Percentiles rank a stretch among this genome's conserved stretches.
Conservation (phyloP, 2,329 filamentous ascomycete species). For the Epichloe festucae region DNA sequence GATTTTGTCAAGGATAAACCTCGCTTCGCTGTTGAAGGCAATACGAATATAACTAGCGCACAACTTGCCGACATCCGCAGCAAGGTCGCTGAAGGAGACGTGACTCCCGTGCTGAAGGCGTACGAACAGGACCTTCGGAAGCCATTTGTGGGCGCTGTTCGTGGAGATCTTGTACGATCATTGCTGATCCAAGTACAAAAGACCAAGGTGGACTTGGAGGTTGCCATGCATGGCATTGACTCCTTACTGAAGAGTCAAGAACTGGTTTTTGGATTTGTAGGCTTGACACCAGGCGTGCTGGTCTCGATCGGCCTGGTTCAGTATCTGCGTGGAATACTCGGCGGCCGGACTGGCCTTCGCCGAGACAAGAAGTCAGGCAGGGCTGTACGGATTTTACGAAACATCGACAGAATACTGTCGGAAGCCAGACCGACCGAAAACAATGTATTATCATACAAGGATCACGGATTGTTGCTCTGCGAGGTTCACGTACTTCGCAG, state of each 20-base stretch:
- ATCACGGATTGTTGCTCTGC: constrained; percentile 80
- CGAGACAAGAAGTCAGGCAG: constrained; percentile 53
- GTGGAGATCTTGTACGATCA: constrained; percentile 77
- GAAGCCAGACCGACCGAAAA: constrained; percentile 57
- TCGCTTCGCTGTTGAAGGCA: constrained; percentile 35
- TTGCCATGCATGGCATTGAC: constrained; percentile 93
- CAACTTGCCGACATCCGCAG: constrained; percentile 63
- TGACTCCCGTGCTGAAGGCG: constrained; percentile 80
- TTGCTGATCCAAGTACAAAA: constrained; percentile 96
- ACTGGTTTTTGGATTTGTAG: constrained; percentile 93
- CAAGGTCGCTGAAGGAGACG: constrained; percentile 80
- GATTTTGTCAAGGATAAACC: constrained; percentile 85
- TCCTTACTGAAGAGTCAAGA: constrained; percentile 90
- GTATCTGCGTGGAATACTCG: constrained; percentile 59
- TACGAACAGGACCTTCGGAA: constrained; percentile 80
- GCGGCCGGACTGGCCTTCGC: constrained; percentile 54
- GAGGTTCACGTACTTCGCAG: constrained; percentile 75
- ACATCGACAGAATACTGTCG: constrained; percentile 71
- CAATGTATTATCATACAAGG: constrained; percentile 74
- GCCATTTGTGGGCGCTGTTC: constrained; percentile 70
- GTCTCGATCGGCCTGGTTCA: constrained; percentile 63
- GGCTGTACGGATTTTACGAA: constrained; percentile 67
- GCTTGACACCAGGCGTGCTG: constrained; percentile 82
- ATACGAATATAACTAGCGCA: constrained; percentile 43
- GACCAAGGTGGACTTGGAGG: constrained; percentile 95